These are phyloP conservation scores for Pseudotsuga menziesii DNA, from an alignment of 75 land plant genomes.

Conservation along the genomic window DNA sequence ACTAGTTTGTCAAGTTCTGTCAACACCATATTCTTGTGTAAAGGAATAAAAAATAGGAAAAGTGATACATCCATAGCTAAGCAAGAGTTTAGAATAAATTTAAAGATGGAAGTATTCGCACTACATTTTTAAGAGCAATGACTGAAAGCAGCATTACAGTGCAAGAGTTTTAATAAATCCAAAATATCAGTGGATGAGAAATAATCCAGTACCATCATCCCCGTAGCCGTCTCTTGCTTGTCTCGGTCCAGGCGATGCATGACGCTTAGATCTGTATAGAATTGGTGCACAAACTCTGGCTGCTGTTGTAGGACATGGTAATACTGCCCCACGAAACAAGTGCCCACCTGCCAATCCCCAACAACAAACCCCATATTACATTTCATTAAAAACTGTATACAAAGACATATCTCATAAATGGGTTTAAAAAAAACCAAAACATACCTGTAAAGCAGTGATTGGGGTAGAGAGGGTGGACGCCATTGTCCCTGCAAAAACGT, in stretches of 20 bases:
- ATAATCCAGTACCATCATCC: constrained; percentile 36
- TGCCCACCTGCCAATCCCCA: constrained; percentile 63
- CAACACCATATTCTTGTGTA: too few species aligned
- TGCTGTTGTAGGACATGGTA: constrained; percentile 83
- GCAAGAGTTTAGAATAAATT: too few species aligned
- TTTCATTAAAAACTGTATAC: background rate
- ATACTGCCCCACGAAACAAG: constrained; percentile 85
- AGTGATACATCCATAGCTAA: too few species aligned
- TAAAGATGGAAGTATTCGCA: too few species aligned
- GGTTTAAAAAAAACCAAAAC: background rate
- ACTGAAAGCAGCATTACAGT: too few species aligned
- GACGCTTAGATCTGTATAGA: constrained; percentile 78
- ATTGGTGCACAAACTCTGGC: constrained; percentile 78
- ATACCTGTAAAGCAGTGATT: constrained; percentile 10
- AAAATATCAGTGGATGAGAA: too few species aligned
- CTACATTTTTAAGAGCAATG: too few species aligned
- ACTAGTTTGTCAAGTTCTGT: too few species aligned
- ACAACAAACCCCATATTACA: constrained; percentile 1
- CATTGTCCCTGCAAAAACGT: background rate
- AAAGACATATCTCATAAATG: background rate
- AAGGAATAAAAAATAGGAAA: too few species aligned
- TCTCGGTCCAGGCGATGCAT: constrained; percentile 51
- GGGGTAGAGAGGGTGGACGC: background rate
- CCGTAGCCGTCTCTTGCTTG: constrained; percentile 31
- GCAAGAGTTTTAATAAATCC: too few species aligned